Base-by-base conservation (phyloP, 2,329 filamentous ascomycete genomes). In the Hypomyces perniciosus region DNA sequence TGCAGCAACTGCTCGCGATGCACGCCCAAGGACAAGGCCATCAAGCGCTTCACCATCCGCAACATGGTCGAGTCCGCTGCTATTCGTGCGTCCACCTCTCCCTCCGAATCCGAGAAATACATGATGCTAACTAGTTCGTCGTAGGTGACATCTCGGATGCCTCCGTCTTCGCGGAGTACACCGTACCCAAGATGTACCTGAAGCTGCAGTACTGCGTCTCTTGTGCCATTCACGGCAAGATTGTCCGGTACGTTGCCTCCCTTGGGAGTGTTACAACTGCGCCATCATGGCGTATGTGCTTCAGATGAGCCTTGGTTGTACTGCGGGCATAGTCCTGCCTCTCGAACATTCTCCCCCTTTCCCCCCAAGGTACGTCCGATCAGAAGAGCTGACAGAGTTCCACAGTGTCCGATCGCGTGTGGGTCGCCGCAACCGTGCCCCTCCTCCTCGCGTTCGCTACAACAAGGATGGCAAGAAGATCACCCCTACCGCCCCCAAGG, bases 391-490 rank as follows among this genome's bases (percentile, higher is more conserved):
- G 68, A 80, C 75, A 67, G 46, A 50, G 50, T 44, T 53, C 54
- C 53, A 63, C 68, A 97, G 93, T 86, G 93, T 99, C 75, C 93
- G 93, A 70, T 99, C 93, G 64, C 84, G 88, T 65, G 91, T 88
- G 72, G 93, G 95, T 68, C 92, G 93, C 75, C 93, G 93, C 79
- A 99, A 99, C 89, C 90, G 93, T 76, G 92, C 92, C 68, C 95
- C 93, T 69, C 93, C 93, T 65, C 93, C 93, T 71, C 85, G 93
- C 73, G 91, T 99, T 69, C 84, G 93, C 70, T 99, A 95, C 90
- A 99, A 99, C 88, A 96, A 97, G 87, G 93, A 99, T 72, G 92
- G 91, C 83, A 99, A 99, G 90, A 99, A 99, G 88, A 85, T 99
- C 73, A 86, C 85, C 74, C 90, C 92, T 63, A 87, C 86, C 71